Conservation (phyloP, 164 flowering plant species). For the Cinnamomum chago region DNA sequence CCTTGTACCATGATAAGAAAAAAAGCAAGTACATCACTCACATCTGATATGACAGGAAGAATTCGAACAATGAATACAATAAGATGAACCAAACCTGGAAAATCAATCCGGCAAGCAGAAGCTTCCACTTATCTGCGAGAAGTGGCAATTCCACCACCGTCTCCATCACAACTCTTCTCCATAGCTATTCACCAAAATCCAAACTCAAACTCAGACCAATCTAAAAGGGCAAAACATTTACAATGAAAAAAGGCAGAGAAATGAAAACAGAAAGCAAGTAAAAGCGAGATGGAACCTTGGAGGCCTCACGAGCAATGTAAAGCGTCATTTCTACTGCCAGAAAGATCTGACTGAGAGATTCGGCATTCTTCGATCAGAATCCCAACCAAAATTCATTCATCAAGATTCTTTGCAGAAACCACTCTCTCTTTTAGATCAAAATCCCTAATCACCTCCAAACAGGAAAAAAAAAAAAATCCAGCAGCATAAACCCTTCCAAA, state of each 20-base stretch:
- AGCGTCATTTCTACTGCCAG: constrained; percentile 50
- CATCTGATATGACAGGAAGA: neutral
- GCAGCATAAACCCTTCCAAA: neutral
- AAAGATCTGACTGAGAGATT: constrained; percentile 21
- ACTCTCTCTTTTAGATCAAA: neutral
- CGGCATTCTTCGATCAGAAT: constrained; percentile 24
- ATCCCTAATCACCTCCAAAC: too few relatives aligned
- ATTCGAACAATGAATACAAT: neutral
- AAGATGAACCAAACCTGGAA: constrained; percentile 56
- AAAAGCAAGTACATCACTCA: neutral
- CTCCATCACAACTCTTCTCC: constrained; percentile 88
- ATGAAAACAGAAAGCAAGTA: neutral
- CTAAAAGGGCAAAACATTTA: neutral
- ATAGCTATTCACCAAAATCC: constrained; percentile 45
- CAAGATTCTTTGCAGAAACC: neutral
- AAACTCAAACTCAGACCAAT: constrained; percentile 2
- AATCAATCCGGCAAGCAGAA: constrained; percentile 70
- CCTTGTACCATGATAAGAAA: neutral
- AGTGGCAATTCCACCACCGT: constrained; percentile 57
- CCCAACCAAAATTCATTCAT: constrained; percentile 9
- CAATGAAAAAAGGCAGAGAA: neutral
- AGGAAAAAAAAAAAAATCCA: too few relatives aligned
- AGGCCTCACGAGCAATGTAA: constrained; percentile 91
- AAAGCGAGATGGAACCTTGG: constrained; percentile 53
- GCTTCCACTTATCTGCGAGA: constrained; percentile 81